These are phyloP conservation scores for Pezicula neosporulosa DNA, from an alignment of 2,329 filamentous ascomycete genomes.

Conservation along the genomic window DNA sequence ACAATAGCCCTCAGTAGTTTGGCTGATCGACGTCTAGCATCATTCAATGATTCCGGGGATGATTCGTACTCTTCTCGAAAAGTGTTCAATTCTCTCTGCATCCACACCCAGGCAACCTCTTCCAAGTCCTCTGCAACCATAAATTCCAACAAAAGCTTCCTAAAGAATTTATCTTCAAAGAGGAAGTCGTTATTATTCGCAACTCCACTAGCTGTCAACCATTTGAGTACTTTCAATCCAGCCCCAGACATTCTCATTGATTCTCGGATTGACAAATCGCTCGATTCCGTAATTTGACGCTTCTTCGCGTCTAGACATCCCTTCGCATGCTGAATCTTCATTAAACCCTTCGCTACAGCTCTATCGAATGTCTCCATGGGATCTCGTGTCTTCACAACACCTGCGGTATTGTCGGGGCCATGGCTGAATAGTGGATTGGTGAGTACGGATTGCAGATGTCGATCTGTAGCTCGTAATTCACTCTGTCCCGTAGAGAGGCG, in stretches of 20 bases:
- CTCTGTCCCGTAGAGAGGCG: no score
- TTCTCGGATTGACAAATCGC: slow-evolving; percentile 11
- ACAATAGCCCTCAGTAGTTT: slow-evolving; percentile 14
- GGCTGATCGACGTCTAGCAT: slow-evolving; percentile 1
- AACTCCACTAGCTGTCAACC: slow-evolving; percentile 24
- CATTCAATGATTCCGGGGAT: slow-evolving; percentile 1
- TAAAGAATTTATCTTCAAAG: slow-evolving; percentile 11
- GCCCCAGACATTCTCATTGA: slow-evolving; percentile 25
- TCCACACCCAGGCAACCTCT: slow-evolving; percentile 24
- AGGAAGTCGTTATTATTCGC: slow-evolving; percentile 21
- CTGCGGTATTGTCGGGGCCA: neutral
- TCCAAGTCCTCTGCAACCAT: slow-evolving; percentile 26
- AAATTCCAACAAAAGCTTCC: slow-evolving; percentile 21
- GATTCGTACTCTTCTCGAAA: slow-evolving; percentile 1
- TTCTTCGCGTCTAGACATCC: slow-evolving; percentile 20
- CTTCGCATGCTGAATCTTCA: slow-evolving; percentile 22
- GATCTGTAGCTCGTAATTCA: slow-evolving; percentile 29
- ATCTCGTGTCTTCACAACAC: slow-evolving; percentile 4
- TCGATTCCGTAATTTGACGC: slow-evolving; percentile 13
- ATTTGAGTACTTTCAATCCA: slow-evolving; percentile 25
- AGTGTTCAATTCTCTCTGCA: slow-evolving; percentile 15
- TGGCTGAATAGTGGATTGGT: slow-evolving; percentile 43
- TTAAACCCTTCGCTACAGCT: slow-evolving; percentile 26
- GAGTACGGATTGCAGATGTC: slow-evolving; percentile 46
- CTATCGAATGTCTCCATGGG: slow-evolving; percentile 27